Base-by-base conservation (phyloP, 768 basidiomycete species). In the Leccinum boreale region DNA sequence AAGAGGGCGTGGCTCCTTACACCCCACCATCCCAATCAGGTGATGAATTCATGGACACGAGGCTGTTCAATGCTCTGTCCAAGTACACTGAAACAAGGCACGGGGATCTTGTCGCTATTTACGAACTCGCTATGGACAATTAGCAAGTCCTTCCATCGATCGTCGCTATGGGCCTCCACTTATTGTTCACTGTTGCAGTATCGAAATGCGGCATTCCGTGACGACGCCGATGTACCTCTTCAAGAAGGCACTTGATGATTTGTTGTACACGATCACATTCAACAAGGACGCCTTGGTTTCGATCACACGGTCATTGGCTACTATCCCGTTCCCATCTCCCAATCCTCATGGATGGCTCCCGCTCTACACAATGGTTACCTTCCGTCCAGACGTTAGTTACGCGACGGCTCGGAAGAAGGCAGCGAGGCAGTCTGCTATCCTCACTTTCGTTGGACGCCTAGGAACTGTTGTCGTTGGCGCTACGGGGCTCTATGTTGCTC, bases 331-430 rank as follows among this genome's bases (percentile, higher is more conserved):
- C 72, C 82, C 85, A 35, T 71, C 85, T 58, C 70, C 71, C 58
- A 73, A 78, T 59, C 87, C 87, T 46, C 70, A 71, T 62, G 94
- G 92, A 36, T 98, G 95, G 95, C 81, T 94, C 52, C 90, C 93
- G 57, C 79, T 96, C 51, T 99, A 99, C 74, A 92, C 92, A 33
- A 97, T 98, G 95, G 89, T 97, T 63, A 98, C 96, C 46, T 99
- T 99, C 77, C 84, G 96, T 44, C 92, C 94, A 52, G 96, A 98
- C 74, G 85, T 99, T 66, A 88, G 87, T 70, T 99, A 99, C 70
- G 85, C 86, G 56, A 85, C 85, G 51, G 95, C 88, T 21, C 82
- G 83, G 70, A 79, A 77, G 68, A 86, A 85, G 72, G 88, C 88
- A 56, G 78, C 73, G 59, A 75, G 79, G 69, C 96, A 99, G 75